phyloP scores from a whole-genome alignment of 2,329 filamentous ascomycete genomes.

The Apiospora phragmitis region DNA sequence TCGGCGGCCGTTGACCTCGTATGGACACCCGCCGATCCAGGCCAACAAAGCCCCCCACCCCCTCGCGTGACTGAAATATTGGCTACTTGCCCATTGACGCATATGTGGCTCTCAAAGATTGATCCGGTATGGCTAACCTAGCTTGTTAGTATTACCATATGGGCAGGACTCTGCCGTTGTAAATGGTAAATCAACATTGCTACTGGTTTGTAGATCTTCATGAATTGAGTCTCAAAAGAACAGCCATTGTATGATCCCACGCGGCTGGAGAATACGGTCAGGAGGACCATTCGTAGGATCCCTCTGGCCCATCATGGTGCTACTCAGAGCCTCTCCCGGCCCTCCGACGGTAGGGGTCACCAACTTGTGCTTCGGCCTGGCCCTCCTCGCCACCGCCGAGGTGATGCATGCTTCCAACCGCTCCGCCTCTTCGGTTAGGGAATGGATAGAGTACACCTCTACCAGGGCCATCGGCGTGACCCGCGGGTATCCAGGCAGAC shows the following conservation, averaged over 20 bases:
- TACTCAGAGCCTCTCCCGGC: fast-evolving
- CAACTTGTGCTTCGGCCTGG: not conserved
- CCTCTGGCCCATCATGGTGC: too few relatives aligned
- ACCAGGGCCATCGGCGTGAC: not conserved
- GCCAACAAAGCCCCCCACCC: not conserved
- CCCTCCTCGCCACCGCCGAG: not conserved
- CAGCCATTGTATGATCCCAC: too few relatives aligned
- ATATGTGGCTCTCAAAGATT: not conserved
- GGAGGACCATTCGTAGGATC: too few relatives aligned
- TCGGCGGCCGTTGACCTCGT: not conserved
- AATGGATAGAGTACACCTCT: not conserved
- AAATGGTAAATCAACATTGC: too few relatives aligned
- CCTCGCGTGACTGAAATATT: too few relatives aligned
- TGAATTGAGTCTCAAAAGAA: too few relatives aligned
- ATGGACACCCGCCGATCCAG: not conserved
- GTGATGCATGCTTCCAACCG: not conserved
- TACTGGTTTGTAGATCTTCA: too few relatives aligned
- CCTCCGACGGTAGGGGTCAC: too few relatives aligned
- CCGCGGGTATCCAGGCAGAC: not conserved
- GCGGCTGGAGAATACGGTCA: too few relatives aligned
- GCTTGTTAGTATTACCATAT: too few relatives aligned
- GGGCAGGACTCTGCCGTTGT: too few relatives aligned
- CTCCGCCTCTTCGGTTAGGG: not conserved
- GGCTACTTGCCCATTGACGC: not conserved
- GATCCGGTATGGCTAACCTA: too few relatives aligned